Conservation (phyloP, 352 stramenopile species). For the Halophytophthora polymorphica region DNA sequence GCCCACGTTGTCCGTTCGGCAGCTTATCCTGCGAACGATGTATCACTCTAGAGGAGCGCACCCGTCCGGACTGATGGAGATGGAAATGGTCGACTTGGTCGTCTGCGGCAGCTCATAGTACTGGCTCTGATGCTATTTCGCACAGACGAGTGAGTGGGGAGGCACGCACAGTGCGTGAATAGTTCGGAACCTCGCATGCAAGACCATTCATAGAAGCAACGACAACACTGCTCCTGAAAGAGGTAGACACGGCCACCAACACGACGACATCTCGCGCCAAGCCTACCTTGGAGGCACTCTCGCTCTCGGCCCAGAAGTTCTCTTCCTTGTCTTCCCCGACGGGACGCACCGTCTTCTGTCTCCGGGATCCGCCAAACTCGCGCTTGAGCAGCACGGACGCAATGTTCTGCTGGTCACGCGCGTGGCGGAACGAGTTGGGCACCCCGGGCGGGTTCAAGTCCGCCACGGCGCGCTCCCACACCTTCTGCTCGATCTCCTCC, state of each 20-base stretch:
- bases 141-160: not conserved
- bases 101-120: slow-evolving; percentile 85
- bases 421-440: slow-evolving; percentile 71
- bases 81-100: slow-evolving; percentile 87
- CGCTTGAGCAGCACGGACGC: slow-evolving; percentile 55
- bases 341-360: slow-evolving; percentile 39
- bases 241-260: not conserved
- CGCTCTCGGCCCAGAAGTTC: slow-evolving; percentile 76
- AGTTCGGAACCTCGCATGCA: no score
- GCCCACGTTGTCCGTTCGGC: not conserved
- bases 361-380: slow-evolving; percentile 43
- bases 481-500: slow-evolving; percentile 26
- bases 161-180: slow-evolving; percentile 3
- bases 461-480: slow-evolving; percentile 69
- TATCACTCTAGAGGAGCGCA: slow-evolving; percentile 16
- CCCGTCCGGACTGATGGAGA: slow-evolving; percentile 85
- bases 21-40: not conserved
- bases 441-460: slow-evolving; percentile 70
- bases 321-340: slow-evolving; percentile 51
- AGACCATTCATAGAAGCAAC: no score
- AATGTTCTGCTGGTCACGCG: slow-evolving; percentile 67
- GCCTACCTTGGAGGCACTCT: slow-evolving; percentile 71
- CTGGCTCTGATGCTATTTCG: slow-evolving; percentile 65
- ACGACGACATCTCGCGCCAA: not conserved
- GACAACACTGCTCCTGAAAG: not conserved